A percentile compares a stretch with the other conserved stretches of the same genome.
phyloP scores from a whole-genome alignment of 2,329 filamentous ascomycete species.

The Endothia cerciana region DNA sequence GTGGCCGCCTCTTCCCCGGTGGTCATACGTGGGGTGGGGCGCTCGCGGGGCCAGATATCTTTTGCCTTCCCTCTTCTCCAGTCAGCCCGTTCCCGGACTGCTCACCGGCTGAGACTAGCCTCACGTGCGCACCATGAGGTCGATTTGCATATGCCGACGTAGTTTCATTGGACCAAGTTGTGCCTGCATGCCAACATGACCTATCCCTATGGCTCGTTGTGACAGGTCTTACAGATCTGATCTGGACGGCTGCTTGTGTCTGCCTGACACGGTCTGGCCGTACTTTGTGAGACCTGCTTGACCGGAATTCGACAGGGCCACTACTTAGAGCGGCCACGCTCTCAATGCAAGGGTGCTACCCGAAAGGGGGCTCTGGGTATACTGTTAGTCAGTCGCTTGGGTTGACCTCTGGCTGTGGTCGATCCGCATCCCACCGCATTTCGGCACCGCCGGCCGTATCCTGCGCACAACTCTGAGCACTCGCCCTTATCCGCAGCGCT shows the following conservation, averaged over 20 bases:
- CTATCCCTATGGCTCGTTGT: neutral
- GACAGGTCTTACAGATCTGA: neutral
- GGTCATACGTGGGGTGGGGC: neutral
- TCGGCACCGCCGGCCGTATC: neutral
- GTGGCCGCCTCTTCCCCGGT: neutral
- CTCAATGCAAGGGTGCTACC: neutral
- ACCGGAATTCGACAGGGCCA: no score
- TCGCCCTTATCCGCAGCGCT: neutral
- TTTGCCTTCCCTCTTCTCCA: neutral
- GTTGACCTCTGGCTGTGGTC: neutral
- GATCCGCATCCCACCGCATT: neutral
- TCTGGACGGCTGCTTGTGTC: neutral
- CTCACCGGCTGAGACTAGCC: neutral
- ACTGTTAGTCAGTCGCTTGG: neutral
- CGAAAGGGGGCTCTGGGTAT: neutral
- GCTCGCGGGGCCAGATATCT: neutral
- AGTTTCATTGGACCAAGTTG: neutral
- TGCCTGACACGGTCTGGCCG: neutral
- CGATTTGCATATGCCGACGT: neutral
- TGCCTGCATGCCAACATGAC: neutral
- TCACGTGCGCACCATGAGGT: neutral
- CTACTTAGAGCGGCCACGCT: neutral
- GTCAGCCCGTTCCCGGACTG: neutral
- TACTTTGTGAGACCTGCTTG: neutral
- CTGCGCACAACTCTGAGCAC: neutral